Percentiles rank a stretch among this genome's conserved stretches.
phyloP scores from a whole-genome alignment of 1,139 yeast genomes.

The Hyphopichia pseudoburtonii region DNA sequence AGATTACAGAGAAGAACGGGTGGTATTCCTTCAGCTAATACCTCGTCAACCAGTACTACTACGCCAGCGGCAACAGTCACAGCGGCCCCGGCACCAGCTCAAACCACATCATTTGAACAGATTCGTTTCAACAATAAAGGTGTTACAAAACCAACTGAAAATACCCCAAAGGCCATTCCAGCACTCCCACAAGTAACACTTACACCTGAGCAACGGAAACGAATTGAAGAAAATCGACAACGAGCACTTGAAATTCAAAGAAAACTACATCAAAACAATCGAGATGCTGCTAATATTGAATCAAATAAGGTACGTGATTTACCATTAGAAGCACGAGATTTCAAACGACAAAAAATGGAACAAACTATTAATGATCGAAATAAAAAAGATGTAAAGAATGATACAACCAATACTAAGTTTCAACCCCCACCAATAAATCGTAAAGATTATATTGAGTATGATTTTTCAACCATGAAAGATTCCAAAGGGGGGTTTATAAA shows the following conservation, averaged over 20 bases:
- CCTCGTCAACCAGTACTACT: conserved; percentile 13
- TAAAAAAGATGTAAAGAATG: conserved; percentile 8
- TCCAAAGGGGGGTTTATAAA: conserved; percentile 82
- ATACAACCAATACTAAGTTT: too few species aligned
- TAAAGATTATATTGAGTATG: conserved; percentile 85
- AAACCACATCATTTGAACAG: conserved; percentile 5
- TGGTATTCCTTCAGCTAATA: conserved; percentile 11
- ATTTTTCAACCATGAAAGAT: conserved; percentile 86
- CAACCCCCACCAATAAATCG: conserved; percentile 49
- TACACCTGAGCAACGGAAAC: conserved; percentile 53
- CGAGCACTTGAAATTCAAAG: conserved; percentile 56
- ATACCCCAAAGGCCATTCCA: conserved; percentile 9
- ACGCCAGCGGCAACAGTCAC: conserved; percentile 14
- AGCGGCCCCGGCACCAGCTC: conserved; percentile 6
- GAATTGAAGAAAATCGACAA: conserved; percentile 57
- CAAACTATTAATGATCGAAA: conserved; percentile 8
- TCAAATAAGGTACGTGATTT: too few species aligned
- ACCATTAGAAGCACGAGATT: conserved; percentile 7
- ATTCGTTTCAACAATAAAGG: conserved; percentile 7
- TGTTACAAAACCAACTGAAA: conserved; percentile 11
- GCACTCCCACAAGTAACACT: conserved; percentile 24
- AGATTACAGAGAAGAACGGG: conserved; percentile 45
- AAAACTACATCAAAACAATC: conserved; percentile 30
- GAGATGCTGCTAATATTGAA: conserved; percentile 27
- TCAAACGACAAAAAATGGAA: conserved; percentile 6